Conservation (phyloP, 2,329 filamentous ascomycete genomes). For the Sclerotinia spermophila region DNA sequence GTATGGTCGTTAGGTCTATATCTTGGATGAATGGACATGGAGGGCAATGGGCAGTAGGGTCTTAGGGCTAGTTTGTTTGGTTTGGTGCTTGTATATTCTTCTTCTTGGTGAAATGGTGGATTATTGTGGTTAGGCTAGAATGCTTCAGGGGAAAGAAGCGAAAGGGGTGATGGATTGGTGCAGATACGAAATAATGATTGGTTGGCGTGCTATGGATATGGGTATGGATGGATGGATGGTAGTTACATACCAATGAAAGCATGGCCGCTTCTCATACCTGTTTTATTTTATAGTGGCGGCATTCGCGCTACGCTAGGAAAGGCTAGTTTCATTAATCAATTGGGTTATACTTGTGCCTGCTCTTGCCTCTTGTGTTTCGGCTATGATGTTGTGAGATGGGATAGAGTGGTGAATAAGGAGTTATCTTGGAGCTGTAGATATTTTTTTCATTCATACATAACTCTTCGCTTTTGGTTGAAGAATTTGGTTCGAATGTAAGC, state of each 20-base stretch:
- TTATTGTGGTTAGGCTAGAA: constrained; percentile 6
- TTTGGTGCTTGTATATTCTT: constrained; percentile 20
- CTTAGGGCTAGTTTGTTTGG: neutral
- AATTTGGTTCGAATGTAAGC: neutral
- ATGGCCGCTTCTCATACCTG: neutral
- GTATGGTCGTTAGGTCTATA: neutral
- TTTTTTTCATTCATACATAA: too few species aligned
- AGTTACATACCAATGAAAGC: constrained; percentile 5
- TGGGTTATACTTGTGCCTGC: neutral
- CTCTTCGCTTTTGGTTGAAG: neutral
- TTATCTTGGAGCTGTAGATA: too few species aligned
- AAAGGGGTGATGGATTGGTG: neutral
- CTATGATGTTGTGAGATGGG: neutral
- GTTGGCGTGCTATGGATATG: constrained; percentile 8
- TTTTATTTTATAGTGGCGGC: constrained; percentile 2
- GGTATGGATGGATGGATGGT: constrained; percentile 5
- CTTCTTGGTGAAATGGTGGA: neutral
- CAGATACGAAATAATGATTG: constrained; percentile 15
- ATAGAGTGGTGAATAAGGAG: neutral
- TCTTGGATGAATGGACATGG: neutral
- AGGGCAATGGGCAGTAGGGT: neutral
- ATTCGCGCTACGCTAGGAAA: neutral
- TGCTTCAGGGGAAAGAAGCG: neutral
- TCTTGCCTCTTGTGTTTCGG: neutral
- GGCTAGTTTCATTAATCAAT: constrained; percentile 1